Evolutionary conservation across 1,139 yeast genomes (phyloP).

Genomic region (Suhomyces taliae): DNA sequence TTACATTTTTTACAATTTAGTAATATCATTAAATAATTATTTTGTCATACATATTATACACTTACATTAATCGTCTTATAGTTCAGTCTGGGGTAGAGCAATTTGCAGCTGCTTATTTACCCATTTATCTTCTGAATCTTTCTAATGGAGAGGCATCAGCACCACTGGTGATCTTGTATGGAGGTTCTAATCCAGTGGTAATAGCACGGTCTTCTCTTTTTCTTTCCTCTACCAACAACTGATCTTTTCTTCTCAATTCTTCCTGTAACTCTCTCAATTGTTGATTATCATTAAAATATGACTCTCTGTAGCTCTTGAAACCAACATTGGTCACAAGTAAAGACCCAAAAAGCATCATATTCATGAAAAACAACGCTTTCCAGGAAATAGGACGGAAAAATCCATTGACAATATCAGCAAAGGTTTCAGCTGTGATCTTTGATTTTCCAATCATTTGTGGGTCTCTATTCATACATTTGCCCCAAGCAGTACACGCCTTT

Average conservation of each 20-base stretch:
- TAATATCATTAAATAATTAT: not conserved
- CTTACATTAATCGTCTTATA: not conserved
- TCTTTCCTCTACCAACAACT: constrained; percentile 3
- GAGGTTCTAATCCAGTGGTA: not conserved
- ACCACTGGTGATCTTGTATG: not conserved
- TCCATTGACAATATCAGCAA: constrained; percentile 80
- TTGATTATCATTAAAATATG: not conserved
- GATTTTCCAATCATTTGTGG: constrained; percentile 79
- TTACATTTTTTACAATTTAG: not conserved
- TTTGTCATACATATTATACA: not conserved
- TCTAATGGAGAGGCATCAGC: not conserved
- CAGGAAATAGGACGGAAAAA: constrained; percentile 73
- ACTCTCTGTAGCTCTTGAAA: constrained; percentile 33
- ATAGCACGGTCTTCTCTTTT: not conserved
- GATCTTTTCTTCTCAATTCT: constrained; percentile 8
- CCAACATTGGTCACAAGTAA: constrained; percentile 42
- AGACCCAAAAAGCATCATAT: constrained; percentile 43
- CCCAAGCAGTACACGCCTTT: constrained; percentile 72
- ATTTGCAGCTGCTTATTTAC: not conserved
- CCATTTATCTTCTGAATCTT: not conserved
- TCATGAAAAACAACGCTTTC: constrained; percentile 61
- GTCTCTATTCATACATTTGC: constrained; percentile 82
- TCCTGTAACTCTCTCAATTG: constrained; percentile 6
- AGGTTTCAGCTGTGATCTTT: constrained; percentile 73
- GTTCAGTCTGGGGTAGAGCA: no score